Base-by-base conservation (phyloP, 768 basidiomycete species). In the Fomitopsis pulvina region DNA sequence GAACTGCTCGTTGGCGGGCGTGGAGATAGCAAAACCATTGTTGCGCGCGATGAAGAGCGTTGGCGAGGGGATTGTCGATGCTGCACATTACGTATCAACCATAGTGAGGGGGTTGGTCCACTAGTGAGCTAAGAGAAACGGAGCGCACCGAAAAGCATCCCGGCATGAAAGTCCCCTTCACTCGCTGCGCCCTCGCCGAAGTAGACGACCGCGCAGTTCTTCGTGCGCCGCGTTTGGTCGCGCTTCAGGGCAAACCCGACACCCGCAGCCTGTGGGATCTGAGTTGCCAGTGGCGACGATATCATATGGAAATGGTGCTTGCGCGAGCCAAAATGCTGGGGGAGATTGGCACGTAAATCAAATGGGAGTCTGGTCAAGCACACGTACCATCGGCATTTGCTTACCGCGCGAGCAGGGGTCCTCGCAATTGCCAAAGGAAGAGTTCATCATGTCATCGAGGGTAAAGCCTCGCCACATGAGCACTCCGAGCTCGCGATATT, bases 161-260 rank as follows among this genome's bases (percentile, higher is more conserved):
- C 94, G 0, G 93, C 94, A 61, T 97, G 93, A 64, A 95, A 95
- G 66, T 96, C 93, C 50, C 92, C 92, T 68, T 95, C 93, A 2
- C 89, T 91, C 2, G 92, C 91, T 7, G 92, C 91, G 52, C 92
- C 93, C 68, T 97, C 94, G 21, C 93, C 93, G 55, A 95, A 94
- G 66, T 83, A 96, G 45, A 90, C 91, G 9, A 83, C 86, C 0
- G 93, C 92, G 43, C 92, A 83, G 49, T 83, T 85, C 46, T 78
- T 81, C 41, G 76, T 75, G 26, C 81, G 76, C 29, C 85, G 80
- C 41, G 66, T 69, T 0, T 85, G 84, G 39, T 87, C 83, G 3
- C 92, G 83, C 58, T 84, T 84, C 48, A 97, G 73, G 0, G 94
- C 92, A 61, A 89, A 95, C 0, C 79, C 93, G 5, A 95, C 91